Base-by-base conservation (phyloP, 2,329 filamentous ascomycete species). In the Botrytis deweyae region DNA sequence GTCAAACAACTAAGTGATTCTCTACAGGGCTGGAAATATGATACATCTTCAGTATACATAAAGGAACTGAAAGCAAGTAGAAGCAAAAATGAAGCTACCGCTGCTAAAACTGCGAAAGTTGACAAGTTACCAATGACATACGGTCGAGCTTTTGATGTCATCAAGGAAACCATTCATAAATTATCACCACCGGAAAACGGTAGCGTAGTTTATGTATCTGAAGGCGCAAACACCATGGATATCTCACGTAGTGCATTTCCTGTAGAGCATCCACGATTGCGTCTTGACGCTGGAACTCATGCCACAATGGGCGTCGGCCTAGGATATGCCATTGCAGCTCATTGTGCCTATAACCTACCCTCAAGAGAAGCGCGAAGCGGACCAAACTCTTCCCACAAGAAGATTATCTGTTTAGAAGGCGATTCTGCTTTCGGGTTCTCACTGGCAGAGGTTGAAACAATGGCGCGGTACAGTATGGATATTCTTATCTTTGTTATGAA, bases 161-260 rank as follows among this genome's bases (percentile, higher is more conserved):
- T 89, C 77, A 88, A 86, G 75, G 78, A 81, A 4, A 84, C 83
- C 3, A 81, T 89, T 14, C 83, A 88, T 76, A 77, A 76, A 6
- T 78, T 86, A 44, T 86, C 83, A 0, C 85, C 83, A 20, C 83
- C 83, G 1, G 81, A 83, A 59, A 80, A 85, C 20, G 86, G 85
- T 36, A 80, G 83, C 62, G 83, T 88, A 38, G 85, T 89, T 36
- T 89, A 89, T 75, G 82, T 89, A 52, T 87, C 86, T 1, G 87
- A 89, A 81, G 87, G 88, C 10, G 87, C 88, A 14, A 89, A 89
- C 77, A 88, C 87, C 10, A 90, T 89, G 88, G 88, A 89, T 76
- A 88, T 89, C 71, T 88, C 86, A 3, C 85, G 88, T 33, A 86
- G 85, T 20, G 83, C 85, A 62, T 89, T 89, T 78, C 83, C 85